Percentiles rank a stretch among this genome's conserved stretches.
Evolutionary conservation across 2,329 filamentous ascomycete genomes (phyloP).

Genomic region (Amauroascus niger): DNA sequence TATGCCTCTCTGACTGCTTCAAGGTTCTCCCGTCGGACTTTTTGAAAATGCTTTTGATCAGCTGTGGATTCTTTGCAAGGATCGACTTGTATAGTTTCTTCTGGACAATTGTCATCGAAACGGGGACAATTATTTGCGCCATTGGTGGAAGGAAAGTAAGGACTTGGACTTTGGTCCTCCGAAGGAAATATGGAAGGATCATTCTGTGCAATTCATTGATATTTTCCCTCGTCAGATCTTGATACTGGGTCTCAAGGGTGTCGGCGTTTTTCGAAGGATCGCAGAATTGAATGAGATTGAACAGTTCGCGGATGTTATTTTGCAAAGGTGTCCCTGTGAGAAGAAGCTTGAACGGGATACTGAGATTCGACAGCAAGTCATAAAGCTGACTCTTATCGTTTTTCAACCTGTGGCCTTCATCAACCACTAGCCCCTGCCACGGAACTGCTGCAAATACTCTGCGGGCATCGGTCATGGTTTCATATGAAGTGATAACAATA

Average conservation of each 20-base stretch:
- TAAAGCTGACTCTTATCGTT: conserved; percentile 84
- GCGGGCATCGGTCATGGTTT: conserved; percentile 67
- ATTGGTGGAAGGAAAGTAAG: conserved; percentile 86
- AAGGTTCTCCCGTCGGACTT: conserved; percentile 50
- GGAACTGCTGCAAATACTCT: conserved; percentile 58
- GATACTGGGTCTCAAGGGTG: conserved; percentile 63
- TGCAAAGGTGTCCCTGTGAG: conserved; percentile 76
- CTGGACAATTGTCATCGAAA: conserved; percentile 91
- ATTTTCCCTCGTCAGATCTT: conserved; percentile 71
- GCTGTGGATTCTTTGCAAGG: conserved; percentile 75
- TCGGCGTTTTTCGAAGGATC: conserved; percentile 63
- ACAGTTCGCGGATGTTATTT: conserved; percentile 83
- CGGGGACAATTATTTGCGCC: conserved; percentile 86
- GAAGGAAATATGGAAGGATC: conserved; percentile 62
- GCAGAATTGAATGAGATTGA: conserved; percentile 93
- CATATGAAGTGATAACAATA: conserved; percentile 89
- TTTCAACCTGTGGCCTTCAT: conserved; percentile 91
- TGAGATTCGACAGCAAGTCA: conserved; percentile 59
- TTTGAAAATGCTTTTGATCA: conserved; percentile 75
- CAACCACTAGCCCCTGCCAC: conserved; percentile 83
- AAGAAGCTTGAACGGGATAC: conserved; percentile 72
- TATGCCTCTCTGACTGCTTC: conserved; percentile 63
- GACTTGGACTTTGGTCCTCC: conserved; percentile 81
- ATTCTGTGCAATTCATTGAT: conserved; percentile 69
- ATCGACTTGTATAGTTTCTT: conserved; percentile 93